Evolutionary conservation across 129 eudicot genomes (phyloP).

Genomic region (Flaveria sonorensis): DNA sequence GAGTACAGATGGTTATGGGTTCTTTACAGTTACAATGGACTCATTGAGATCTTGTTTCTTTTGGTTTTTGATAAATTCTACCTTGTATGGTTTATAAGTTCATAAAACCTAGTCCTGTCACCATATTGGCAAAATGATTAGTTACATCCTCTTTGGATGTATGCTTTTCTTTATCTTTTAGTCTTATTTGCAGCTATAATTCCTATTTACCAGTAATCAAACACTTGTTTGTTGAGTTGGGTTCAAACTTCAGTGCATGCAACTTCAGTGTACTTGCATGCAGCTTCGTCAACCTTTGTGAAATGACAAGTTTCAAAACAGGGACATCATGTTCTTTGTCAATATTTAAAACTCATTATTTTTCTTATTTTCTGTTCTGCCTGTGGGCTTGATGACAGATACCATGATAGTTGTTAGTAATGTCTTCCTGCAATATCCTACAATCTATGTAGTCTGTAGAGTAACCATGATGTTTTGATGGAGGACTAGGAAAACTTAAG

Average conservation of each 20-base stretch:
- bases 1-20: not conserved
- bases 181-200: constrained; percentile 3
- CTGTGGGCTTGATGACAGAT: not conserved
- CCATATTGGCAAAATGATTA: not conserved
- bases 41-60: not conserved
- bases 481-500: not conserved
- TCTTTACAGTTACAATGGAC: not conserved
- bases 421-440: not conserved
- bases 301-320: constrained; percentile 13
- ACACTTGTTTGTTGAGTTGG: constrained; percentile 9
- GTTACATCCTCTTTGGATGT: constrained; percentile 7
- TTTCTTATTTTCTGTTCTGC: not conserved
- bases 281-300: not conserved
- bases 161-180: constrained; percentile 1
- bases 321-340: not conserved
- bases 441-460: not conserved
- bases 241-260: not conserved
- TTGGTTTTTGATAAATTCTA: not conserved
- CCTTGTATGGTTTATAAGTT: not conserved
- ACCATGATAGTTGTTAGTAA: not conserved
- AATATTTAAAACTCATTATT: not conserved
- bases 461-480: not conserved
- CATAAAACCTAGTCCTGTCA: not conserved
- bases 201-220: not conserved
- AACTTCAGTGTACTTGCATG: not conserved